These are phyloP conservation scores for Viola odorata DNA, from an alignment of 345 rosid species.

Conservation along the genomic window DNA sequence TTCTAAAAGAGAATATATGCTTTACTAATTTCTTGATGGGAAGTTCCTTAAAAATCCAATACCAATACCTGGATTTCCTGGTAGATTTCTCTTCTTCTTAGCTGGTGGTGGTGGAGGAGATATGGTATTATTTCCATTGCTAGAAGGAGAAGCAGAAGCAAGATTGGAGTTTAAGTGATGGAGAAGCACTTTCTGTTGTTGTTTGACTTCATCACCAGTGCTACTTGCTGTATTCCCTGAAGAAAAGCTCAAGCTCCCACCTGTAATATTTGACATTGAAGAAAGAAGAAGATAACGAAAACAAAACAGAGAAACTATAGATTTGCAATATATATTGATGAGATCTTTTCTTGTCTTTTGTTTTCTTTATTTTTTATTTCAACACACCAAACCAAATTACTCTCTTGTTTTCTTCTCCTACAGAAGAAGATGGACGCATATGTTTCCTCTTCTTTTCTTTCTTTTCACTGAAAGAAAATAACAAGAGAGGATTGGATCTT, in stretches of 20 bases:
- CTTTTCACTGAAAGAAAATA: not conserved
- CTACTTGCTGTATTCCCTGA: constrained; percentile 13
- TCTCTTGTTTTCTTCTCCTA: constrained; percentile 16
- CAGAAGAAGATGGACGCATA: not conserved
- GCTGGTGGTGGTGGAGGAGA: constrained; percentile 15
- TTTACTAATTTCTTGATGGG: no score
- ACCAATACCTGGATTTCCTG: constrained; percentile 38
- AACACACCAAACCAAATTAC: not conserved
- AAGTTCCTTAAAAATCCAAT: not conserved
- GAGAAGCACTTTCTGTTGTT: constrained; percentile 3
- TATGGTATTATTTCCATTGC: constrained; percentile 8
- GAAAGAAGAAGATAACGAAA: not conserved
- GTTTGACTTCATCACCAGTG: constrained; percentile 18
- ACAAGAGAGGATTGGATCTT: constrained; percentile 6
- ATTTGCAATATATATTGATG: not conserved
- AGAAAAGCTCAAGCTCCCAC: constrained; percentile 30
- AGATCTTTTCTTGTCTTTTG: constrained; percentile 17
- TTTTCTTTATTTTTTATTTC: constrained; percentile 1
- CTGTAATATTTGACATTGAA: constrained; percentile 39
- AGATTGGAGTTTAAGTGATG: constrained; percentile 19
- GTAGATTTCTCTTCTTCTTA: constrained; percentile 40
- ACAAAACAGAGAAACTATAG: not conserved
- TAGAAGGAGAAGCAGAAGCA: constrained; percentile 17
- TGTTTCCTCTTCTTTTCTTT: constrained; percentile 6
- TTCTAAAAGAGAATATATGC: no score